Percentiles rank a stretch among this genome's conserved stretches.
Evolutionary conservation across 495 filamentous ascomycete species (phyloP).

Genomic region (Penicillium turbatum): DNA sequence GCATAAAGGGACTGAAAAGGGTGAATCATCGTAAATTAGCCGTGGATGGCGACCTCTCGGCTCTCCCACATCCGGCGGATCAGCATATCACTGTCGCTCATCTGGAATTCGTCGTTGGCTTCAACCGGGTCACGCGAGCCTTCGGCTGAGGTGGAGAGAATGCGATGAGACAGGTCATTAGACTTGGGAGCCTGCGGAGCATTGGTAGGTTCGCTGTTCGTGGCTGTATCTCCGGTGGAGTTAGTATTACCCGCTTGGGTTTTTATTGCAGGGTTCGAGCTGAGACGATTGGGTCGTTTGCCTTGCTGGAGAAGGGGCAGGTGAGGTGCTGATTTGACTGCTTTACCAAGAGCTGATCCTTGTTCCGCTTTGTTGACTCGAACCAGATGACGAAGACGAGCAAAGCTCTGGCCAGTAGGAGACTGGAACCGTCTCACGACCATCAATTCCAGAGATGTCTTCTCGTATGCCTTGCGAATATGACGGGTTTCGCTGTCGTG

Average conservation of each 20-base stretch:
- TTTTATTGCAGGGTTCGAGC: constrained; percentile 24
- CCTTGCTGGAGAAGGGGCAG: constrained; percentile 29
- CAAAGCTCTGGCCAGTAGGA: constrained; percentile 42
- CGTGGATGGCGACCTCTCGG: constrained; percentile 39
- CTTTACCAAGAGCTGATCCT: constrained; percentile 29
- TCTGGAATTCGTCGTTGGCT: constrained; percentile 28
- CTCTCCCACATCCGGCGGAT: constrained; percentile 49
- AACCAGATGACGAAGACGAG: constrained; percentile 29
- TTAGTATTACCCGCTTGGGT: constrained; percentile 23
- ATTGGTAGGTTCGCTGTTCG: constrained; percentile 34
- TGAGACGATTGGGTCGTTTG: constrained; percentile 19
- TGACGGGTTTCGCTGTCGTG: constrained; percentile 42
- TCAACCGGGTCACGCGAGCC: constrained; percentile 16
- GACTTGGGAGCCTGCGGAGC: constrained; percentile 20
- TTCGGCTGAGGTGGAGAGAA: constrained; percentile 43
- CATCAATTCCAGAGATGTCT: constrained; percentile 38
- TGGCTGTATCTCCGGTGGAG: constrained; percentile 24
- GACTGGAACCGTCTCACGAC: constrained; percentile 45
- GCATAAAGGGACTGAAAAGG: constrained; percentile 5
- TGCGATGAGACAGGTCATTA: constrained; percentile 37
- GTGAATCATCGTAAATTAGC: constrained; percentile 18
- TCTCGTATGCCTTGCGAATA: constrained; percentile 44
- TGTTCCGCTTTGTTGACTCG: constrained; percentile 22
- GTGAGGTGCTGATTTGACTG: constrained; percentile 40
- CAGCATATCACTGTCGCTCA: constrained; percentile 39